Evolutionary conservation across 2,329 filamentous ascomycete species (phyloP).

Genomic region (Acrocalymma vagum): DNA sequence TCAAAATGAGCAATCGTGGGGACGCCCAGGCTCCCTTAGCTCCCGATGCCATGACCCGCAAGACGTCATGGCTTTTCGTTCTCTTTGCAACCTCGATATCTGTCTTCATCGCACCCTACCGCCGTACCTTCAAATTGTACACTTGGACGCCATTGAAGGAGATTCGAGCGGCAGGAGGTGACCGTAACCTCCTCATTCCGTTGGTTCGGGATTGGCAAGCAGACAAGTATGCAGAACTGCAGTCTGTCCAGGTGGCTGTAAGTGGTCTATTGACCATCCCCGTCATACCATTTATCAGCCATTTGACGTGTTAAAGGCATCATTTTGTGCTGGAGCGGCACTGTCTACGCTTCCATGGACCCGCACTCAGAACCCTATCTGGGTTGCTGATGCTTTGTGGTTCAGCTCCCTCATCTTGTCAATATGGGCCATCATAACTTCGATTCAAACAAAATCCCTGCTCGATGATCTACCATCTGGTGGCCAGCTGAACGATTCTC

Average conservation of each 20-base stretch:
- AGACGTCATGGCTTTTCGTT: conserved; percentile 5
- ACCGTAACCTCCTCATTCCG: conserved; percentile 23
- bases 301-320: conserved; percentile 21
- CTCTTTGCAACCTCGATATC: conserved; percentile 7
- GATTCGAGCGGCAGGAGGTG: conserved; percentile 26
- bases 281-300: neutral
- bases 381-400: conserved; percentile 33
- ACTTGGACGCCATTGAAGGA: conserved; percentile 36
- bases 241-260: conserved; percentile 35
- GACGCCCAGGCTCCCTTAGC: conserved; percentile 3
- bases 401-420: conserved; percentile 32
- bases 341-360: conserved; percentile 31
- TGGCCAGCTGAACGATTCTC: conserved; percentile 21
- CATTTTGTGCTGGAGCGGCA: conserved; percentile 36
- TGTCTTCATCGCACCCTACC: conserved; percentile 34
- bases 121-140: conserved; percentile 40
- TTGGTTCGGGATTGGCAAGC: conserved; percentile 31
- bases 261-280: conserved; percentile 4
- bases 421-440: conserved; percentile 39
- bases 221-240: conserved; percentile 38
- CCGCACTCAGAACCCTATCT: conserved; percentile 20
- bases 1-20: conserved; percentile 9
- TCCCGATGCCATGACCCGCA: conserved; percentile 4
- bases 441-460: conserved; percentile 36
- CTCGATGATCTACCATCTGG: conserved; percentile 34